Percentiles rank a stretch among this genome's conserved stretches.
These are phyloP conservation scores for Brettanomyces anomalus DNA, from an alignment of 805 yeast species.

Conservation along the genomic window DNA sequence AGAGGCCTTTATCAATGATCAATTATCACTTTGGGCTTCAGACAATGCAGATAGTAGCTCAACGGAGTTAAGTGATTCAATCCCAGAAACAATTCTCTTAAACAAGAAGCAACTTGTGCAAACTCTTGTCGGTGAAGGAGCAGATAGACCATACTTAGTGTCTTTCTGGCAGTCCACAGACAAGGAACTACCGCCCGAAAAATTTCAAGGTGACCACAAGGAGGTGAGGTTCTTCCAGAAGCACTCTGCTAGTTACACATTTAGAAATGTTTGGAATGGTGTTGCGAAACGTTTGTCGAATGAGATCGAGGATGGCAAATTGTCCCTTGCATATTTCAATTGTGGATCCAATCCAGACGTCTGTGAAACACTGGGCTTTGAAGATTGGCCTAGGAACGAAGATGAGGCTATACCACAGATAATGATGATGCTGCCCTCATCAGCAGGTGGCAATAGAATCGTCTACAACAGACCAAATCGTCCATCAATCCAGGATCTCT, in stretches of 20 bases:
- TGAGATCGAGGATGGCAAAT: slow-evolving; percentile 6
- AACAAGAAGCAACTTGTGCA: slow-evolving; percentile 34
- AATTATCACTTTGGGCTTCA: slow-evolving; percentile 37
- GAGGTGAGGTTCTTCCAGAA: slow-evolving; percentile 29
- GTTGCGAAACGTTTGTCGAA: slow-evolving; percentile 37
- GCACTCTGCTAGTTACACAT: slow-evolving; percentile 43
- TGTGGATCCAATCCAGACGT: slow-evolving; percentile 41
- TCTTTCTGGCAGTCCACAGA: slow-evolving; percentile 58
- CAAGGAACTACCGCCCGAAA: slow-evolving; percentile 27
- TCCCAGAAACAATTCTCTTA: slow-evolving; percentile 5
- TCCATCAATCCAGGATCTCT: slow-evolving; percentile 21
- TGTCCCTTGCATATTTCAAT: slow-evolving; percentile 43
- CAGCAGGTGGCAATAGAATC: slow-evolving; percentile 37
- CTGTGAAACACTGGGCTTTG: slow-evolving; percentile 44
- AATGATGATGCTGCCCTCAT: slow-evolving; percentile 42
- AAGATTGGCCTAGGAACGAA: slow-evolving; percentile 16
- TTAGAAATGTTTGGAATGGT: slow-evolving; percentile 49
- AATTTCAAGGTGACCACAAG: slow-evolving; percentile 25
- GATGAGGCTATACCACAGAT: slow-evolving; percentile 15
- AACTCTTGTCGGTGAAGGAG: slow-evolving; percentile 40
- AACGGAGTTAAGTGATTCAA: background rate
- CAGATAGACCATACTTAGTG: slow-evolving; percentile 41
- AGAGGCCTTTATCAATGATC: slow-evolving; percentile 43
- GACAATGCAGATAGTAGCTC: slow-evolving; percentile 14
- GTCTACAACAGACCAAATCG: slow-evolving; percentile 25